A percentile compares a stretch with the other conserved stretches of the same genome.
Conservation (phyloP, 2,329 filamentous ascomycete genomes). For the Dactylonectria estremocensis region DNA sequence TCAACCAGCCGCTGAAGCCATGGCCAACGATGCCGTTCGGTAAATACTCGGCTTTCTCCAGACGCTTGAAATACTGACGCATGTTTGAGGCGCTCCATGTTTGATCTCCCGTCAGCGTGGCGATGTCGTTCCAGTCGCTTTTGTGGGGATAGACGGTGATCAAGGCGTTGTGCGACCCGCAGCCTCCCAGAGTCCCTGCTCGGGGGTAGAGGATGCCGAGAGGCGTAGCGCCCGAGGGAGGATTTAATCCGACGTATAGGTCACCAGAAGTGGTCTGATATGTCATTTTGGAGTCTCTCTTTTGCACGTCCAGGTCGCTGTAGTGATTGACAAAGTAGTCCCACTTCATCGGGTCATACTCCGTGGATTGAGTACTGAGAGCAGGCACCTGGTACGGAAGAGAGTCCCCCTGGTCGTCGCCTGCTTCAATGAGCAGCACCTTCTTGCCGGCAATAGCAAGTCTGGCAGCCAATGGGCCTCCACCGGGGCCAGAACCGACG, state of each 20-base stretch:
- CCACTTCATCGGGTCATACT: constrained; percentile 59
- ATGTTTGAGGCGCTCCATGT: constrained; percentile 60
- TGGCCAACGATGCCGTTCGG: constrained; percentile 56
- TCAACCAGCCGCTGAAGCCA: constrained; percentile 59
- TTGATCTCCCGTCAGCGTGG: constrained; percentile 58
- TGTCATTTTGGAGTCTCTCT: constrained; percentile 66
- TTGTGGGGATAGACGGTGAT: constrained; percentile 57
- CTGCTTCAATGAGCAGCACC: constrained; percentile 71
- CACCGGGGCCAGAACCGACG: constrained; percentile 71
- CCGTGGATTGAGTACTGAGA: constrained; percentile 44
- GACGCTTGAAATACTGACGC: constrained; percentile 57
- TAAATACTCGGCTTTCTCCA: constrained; percentile 62
- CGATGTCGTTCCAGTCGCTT: constrained; percentile 60
- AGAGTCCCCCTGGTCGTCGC: constrained; percentile 65
- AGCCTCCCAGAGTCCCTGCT: constrained; percentile 60
- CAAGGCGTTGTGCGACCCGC: constrained; percentile 55
- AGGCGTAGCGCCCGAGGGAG: constrained; percentile 54
- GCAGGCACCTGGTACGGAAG: constrained; percentile 48
- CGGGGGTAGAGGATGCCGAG: constrained; percentile 62
- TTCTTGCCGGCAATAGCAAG: constrained; percentile 70
- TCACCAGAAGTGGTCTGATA: constrained; percentile 55
- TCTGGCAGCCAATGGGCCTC: constrained; percentile 68
- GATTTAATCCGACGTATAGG: constrained; percentile 52
- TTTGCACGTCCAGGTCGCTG: constrained; percentile 60
- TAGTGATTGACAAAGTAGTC: constrained; percentile 76